Percentiles rank a stretch among this genome's conserved stretches.
Evolutionary conservation across 495 filamentous ascomycete genomes (phyloP).

Genomic region (Penicillium bialowiezense): DNA sequence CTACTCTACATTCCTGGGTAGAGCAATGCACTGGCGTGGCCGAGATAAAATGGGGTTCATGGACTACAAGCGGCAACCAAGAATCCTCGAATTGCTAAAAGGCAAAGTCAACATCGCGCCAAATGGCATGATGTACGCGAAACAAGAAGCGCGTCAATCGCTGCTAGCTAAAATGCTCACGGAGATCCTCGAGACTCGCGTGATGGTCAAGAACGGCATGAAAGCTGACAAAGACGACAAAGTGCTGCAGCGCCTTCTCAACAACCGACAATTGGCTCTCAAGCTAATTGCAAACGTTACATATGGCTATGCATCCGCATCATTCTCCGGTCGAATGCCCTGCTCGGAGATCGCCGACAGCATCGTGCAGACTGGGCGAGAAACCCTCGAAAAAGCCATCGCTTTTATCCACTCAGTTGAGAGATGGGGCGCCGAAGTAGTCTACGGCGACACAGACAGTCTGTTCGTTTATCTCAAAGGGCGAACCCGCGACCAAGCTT

Average conservation of each 20-base stretch:
- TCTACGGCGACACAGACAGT: slow-evolving; percentile 97
- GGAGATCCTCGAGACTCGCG: slow-evolving; percentile 92
- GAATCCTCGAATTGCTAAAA: slow-evolving; percentile 74
- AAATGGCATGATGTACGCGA: slow-evolving; percentile 95
- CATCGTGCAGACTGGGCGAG: slow-evolving; percentile 92
- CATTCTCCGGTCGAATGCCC: slow-evolving; percentile 94
- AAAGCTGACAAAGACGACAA: slow-evolving; percentile 90
- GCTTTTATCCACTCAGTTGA: slow-evolving; percentile 84
- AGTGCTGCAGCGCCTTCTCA: slow-evolving; percentile 78
- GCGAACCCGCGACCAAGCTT: slow-evolving; percentile 81
- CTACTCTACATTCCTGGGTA: slow-evolving; percentile 93
- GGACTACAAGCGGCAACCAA: slow-evolving; percentile 71
- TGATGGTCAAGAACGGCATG: slow-evolving; percentile 99
- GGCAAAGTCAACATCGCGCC: slow-evolving; percentile 91
- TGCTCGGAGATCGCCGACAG: slow-evolving; percentile 97
- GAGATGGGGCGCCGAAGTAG: slow-evolving; percentile 90
- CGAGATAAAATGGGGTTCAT: slow-evolving; percentile 93
- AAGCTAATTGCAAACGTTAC: slow-evolving; percentile 98
- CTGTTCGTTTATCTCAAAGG: slow-evolving; percentile 92
- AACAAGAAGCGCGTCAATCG: slow-evolving; percentile 80
- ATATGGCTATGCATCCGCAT: slow-evolving; percentile 95
- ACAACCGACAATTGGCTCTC: slow-evolving; percentile 92
- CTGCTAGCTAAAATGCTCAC: slow-evolving; percentile 94
- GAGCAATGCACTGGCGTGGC: slow-evolving; percentile 80
- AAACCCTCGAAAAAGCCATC: slow-evolving; percentile 92